phyloP scores from a whole-genome alignment of 1,139 yeast genomes.

The Scheffersomyces segobiensis region DNA sequence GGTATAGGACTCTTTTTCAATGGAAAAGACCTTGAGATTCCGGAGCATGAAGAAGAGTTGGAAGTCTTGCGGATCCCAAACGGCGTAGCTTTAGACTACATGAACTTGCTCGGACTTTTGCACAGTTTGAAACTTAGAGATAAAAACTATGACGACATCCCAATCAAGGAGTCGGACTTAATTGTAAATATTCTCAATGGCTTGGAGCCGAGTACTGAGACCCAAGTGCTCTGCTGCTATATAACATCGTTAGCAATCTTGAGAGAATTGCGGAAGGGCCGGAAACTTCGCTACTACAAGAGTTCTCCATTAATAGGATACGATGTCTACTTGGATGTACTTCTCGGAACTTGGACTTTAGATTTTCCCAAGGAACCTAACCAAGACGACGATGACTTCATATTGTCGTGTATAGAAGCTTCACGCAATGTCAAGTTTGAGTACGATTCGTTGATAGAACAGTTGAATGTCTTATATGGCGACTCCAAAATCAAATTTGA shows the following conservation, averaged over 20 bases:
- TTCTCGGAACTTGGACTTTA: conserved; percentile 21
- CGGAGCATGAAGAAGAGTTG: conserved; percentile 8
- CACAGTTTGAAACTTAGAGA: conserved; percentile 21
- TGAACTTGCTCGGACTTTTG: conserved; percentile 28
- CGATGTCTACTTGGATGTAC: conserved; percentile 28
- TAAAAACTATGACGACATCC: not conserved
- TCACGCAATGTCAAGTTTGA: conserved; percentile 21
- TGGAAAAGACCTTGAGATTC: conserved; percentile 1
- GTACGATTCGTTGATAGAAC: conserved; percentile 20
- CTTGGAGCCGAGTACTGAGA: conserved; percentile 27
- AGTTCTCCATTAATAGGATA: conserved; percentile 11
- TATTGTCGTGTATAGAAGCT: conserved; percentile 15
- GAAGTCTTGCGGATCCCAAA: conserved; percentile 13
- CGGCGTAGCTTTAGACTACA: conserved; percentile 28
- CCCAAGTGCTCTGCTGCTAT: conserved; percentile 31
- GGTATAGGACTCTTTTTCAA: conserved; percentile 36
- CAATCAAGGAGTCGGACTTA: conserved; percentile 13
- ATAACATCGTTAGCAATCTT: conserved; percentile 23
- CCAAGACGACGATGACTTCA: conserved; percentile 16
- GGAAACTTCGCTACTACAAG: conserved; percentile 5
- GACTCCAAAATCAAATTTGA: conserved; percentile 11
- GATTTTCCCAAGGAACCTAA: conserved; percentile 10
- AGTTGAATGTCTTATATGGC: conserved; percentile 7
- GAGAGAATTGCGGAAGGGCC: conserved; percentile 6
- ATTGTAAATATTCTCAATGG: conserved; percentile 22